Percentiles rank a stretch among this genome's conserved stretches.
These are phyloP conservation scores for Corchorus olitorius DNA, from an alignment of 345 rosid species.

Conservation along the genomic window DNA sequence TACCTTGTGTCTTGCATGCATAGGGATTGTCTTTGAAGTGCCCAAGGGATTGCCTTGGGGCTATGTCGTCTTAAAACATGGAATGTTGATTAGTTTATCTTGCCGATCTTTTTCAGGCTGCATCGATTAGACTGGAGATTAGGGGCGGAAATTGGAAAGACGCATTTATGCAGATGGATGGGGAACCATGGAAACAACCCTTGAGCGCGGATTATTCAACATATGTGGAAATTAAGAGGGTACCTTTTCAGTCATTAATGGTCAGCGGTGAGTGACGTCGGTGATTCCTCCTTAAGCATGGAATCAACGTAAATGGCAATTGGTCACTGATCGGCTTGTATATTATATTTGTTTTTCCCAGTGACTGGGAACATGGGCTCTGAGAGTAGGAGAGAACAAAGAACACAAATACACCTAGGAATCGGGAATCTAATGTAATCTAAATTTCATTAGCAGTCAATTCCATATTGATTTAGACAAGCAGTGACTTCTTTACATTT, in stretches of 20 bases:
- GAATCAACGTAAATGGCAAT: conserved; percentile 6
- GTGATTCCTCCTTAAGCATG: not conserved
- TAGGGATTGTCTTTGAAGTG: not conserved
- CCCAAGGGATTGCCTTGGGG: not conserved
- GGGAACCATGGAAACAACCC: conserved; percentile 96
- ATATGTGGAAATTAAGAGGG: conserved; percentile 77
- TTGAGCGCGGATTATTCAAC: conserved; percentile 71
- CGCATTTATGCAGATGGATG: conserved; percentile 97
- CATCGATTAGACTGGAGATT: conserved; percentile 81
- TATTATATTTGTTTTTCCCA: conserved; percentile 15
- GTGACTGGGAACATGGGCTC: conserved; percentile 1
- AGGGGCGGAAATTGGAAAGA: conserved; percentile 90
- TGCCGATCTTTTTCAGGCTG: conserved; percentile 51
- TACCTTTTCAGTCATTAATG: conserved; percentile 72
- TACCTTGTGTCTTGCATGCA: not conserved
- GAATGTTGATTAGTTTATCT: not conserved
- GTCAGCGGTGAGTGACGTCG: conserved; percentile 54
- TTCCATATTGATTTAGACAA: not conserved
- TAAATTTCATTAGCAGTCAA: not conserved
- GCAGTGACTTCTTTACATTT: not conserved
- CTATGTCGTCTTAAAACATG: not conserved
- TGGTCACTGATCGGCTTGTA: conserved; percentile 20
- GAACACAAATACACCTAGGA: not conserved
- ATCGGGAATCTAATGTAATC: conserved; percentile 19
- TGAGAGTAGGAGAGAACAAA: not conserved